These are phyloP conservation scores for Lepiota venenata DNA, from an alignment of 768 basidiomycete genomes.

Conservation along the genomic window DNA sequence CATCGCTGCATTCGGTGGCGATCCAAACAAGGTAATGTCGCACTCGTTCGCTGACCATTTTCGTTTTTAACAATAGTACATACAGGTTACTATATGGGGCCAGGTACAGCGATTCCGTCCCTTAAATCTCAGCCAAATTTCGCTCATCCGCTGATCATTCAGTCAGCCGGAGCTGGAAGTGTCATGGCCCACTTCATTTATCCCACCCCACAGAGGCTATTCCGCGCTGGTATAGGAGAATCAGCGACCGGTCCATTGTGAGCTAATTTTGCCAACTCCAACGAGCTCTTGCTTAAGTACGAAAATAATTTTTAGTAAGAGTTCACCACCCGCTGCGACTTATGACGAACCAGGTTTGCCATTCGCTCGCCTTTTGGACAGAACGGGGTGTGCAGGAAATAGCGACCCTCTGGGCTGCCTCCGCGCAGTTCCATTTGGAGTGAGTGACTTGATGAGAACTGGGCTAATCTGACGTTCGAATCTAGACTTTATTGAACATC, in stretches of 20 bases:
- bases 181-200: conserved; percentile 47
- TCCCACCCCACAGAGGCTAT: conserved; percentile 32
- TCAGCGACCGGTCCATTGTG: conserved; percentile 55
- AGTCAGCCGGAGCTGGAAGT: conserved; percentile 53
- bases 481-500: conserved; percentile 45
- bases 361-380: conserved; percentile 40
- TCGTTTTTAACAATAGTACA: neutral
- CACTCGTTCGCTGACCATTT: neutral
- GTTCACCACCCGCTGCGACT: conserved; percentile 37
- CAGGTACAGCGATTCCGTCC: conserved; percentile 28
- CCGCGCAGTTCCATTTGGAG: conserved; percentile 41
- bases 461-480: neutral
- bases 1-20: conserved; percentile 61
- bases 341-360: conserved; percentile 52
- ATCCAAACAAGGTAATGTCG: conserved; percentile 34
- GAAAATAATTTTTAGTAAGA: conserved; percentile 39
- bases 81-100: conserved; percentile 58
- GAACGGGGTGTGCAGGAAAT: conserved; percentile 43
- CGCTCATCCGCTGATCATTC: neutral
- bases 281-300: neutral
- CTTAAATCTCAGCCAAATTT: too few relatives aligned
- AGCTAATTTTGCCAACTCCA: conserved; percentile 14
- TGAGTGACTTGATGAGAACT: conserved; percentile 13
- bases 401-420: conserved; percentile 39
- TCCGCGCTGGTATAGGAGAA: conserved; percentile 51